Percentiles rank a stretch among this genome's conserved stretches.
phyloP scores from a whole-genome alignment of 495 filamentous ascomycete species.

The Pseudoneurospora amorphoporcata region DNA sequence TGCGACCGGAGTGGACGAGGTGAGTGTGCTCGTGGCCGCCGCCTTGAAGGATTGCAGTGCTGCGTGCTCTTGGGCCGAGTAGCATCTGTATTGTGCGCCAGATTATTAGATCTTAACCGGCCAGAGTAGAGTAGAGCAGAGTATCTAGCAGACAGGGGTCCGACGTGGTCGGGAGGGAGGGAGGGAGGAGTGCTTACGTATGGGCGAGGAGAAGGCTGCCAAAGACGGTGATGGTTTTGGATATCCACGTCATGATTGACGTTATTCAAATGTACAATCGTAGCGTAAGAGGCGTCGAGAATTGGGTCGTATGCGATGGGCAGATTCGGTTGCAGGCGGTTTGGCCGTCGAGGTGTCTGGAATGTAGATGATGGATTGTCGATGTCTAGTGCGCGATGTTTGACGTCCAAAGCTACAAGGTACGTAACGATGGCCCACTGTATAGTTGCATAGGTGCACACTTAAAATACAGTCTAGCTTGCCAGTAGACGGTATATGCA shows the following conservation, averaged over 20 bases:
- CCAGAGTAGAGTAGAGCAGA: neutral
- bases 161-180: neutral
- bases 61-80: constrained; percentile 78
- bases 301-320: neutral
- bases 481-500: neutral
- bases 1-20: constrained; percentile 20
- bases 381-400: neutral
- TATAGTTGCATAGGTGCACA: neutral
- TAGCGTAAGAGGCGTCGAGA: neutral
- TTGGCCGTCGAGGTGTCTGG: neutral
- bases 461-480: neutral
- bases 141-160: neutral
- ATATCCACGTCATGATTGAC: constrained; percentile 53
- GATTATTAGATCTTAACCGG: neutral
- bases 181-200: constrained; percentile 44
- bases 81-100: constrained; percentile 44
- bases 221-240: constrained; percentile 51
- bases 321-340: neutral
- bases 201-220: constrained; percentile 60
- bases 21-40: constrained; percentile 38
- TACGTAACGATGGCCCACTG: neutral
- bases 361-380: neutral
- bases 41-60: constrained; percentile 50
- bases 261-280: neutral
- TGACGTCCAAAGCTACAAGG: neutral